Evolutionary conservation across 108 stramenopile genomes (phyloP).

Genomic region (Skeletonema menzelii): DNA sequence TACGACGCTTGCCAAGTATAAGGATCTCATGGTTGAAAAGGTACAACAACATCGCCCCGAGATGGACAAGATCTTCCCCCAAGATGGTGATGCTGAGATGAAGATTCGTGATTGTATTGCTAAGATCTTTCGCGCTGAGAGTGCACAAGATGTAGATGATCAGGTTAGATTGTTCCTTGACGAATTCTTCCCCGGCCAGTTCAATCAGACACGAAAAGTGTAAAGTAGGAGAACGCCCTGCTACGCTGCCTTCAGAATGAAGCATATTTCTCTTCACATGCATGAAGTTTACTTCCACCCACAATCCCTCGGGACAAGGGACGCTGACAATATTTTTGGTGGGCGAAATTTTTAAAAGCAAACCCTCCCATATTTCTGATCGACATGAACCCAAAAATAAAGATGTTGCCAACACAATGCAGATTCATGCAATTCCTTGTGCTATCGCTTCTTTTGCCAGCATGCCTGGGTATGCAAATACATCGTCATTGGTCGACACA

Average conservation of each 20-base stretch:
- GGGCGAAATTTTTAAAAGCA: too few species aligned
- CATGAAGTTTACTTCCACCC: too few species aligned
- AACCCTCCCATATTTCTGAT: too few species aligned
- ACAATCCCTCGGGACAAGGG: too few species aligned
- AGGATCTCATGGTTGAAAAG: constrained; percentile 23
- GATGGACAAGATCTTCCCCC: not conserved
- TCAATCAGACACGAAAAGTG: not conserved
- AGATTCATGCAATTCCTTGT: not conserved
- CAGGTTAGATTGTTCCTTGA: constrained; percentile 7
- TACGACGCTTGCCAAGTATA: constrained; percentile 17
- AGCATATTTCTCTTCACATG: too few species aligned
- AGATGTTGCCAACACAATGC: not conserved
- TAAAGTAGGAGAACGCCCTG: not conserved
- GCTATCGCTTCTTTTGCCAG: not conserved
- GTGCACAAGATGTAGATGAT: constrained; percentile 14
- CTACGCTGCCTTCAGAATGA: too few species aligned
- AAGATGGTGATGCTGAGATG: constrained; percentile 7
- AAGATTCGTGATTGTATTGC: constrained; percentile 3
- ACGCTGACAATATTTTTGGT: too few species aligned
- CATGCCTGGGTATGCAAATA: constrained; percentile 46
- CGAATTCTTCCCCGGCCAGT: constrained; percentile 15
- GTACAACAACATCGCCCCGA: not conserved
- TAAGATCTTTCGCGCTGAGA: constrained; percentile 7
- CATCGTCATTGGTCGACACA: constrained; percentile 57
- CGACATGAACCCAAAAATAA: not conserved